These are phyloP conservation scores for Flaveria robusta DNA, from an alignment of 129 eudicot genomes.

Conservation along the genomic window DNA sequence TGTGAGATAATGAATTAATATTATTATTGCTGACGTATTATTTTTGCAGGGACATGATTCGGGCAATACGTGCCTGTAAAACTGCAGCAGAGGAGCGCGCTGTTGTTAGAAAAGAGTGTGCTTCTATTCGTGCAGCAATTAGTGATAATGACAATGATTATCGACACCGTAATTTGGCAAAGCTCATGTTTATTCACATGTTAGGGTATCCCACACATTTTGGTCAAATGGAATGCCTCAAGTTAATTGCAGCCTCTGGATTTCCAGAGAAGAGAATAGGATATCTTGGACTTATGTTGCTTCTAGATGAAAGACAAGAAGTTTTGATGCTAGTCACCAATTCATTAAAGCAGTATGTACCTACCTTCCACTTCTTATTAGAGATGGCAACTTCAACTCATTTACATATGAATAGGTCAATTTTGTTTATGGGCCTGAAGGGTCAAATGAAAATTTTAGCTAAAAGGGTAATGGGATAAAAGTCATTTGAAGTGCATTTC, in stretches of 20 bases:
- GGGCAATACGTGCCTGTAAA: slow-evolving; percentile 99
- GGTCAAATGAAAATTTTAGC: background rate
- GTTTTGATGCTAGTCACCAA: slow-evolving; percentile 98
- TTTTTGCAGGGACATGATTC: slow-evolving; percentile 92
- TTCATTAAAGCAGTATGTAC: slow-evolving; percentile 91
- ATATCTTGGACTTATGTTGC: slow-evolving; percentile 97
- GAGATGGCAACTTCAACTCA: background rate
- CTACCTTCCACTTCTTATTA: slow-evolving; percentile 11
- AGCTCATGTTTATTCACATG: slow-evolving; percentile 99
- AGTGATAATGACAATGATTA: slow-evolving; percentile 91
- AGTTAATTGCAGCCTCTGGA: slow-evolving; percentile 94
- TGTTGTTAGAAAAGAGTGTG: slow-evolving; percentile 96
- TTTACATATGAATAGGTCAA: slow-evolving; percentile 7
- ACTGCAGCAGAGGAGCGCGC: slow-evolving; percentile 99
- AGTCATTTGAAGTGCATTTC: background rate
- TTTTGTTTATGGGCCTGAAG: slow-evolving; percentile 16
- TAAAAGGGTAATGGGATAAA: background rate
- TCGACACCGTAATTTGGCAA: slow-evolving; percentile 97
- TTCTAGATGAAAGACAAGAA: slow-evolving; percentile 99
- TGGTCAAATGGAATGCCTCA: slow-evolving; percentile 99
- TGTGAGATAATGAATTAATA: slow-evolving; percentile 2
- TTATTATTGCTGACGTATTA: background rate
- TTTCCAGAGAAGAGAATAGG: slow-evolving; percentile 99
- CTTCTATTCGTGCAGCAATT: slow-evolving; percentile 94
- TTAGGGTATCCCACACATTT: slow-evolving; percentile 99